Conservation (phyloP, 345 rosid species). For the Bruguiera gymnorhiza region DNA sequence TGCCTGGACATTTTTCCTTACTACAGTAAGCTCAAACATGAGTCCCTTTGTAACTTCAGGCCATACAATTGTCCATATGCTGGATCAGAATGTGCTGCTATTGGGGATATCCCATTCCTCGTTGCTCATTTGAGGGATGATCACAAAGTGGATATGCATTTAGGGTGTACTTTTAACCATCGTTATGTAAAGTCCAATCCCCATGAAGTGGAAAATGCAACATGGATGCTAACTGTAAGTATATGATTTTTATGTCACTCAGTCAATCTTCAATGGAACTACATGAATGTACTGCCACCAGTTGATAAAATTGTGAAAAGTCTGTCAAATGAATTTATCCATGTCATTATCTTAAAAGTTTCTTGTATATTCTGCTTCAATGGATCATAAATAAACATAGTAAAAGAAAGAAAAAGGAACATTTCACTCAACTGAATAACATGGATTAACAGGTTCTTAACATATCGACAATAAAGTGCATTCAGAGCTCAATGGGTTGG, state of each 20-base stretch:
- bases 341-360: too few species aligned
- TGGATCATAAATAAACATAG: too few species aligned
- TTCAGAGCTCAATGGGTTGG: background rate
- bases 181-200: slow-evolving; percentile 98
- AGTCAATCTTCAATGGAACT: background rate
- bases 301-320: background rate
- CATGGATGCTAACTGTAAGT: slow-evolving; percentile 97
- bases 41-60: slow-evolving; percentile 79
- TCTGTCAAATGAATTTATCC: background rate
- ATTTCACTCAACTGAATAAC: background rate
- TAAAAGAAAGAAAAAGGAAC: too few species aligned
- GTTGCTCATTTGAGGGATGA: slow-evolving; percentile 91
- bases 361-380: too few species aligned
- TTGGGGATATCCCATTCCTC: slow-evolving; percentile 80
- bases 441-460: background rate
- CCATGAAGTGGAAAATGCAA: slow-evolving; percentile 95
- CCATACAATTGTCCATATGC: slow-evolving; percentile 92
- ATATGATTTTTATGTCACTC: background rate
- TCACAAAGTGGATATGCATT: slow-evolving; percentile 97
- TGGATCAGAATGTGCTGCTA: slow-evolving; percentile 82
- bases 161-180: slow-evolving; percentile 94
- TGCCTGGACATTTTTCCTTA: slow-evolving; percentile 93
- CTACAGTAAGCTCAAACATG: slow-evolving; percentile 92
- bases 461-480: background rate
- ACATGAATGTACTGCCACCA: background rate